Conservation (phyloP, 2,329 filamentous ascomycete genomes). For the Fusarium anguioides region DNA sequence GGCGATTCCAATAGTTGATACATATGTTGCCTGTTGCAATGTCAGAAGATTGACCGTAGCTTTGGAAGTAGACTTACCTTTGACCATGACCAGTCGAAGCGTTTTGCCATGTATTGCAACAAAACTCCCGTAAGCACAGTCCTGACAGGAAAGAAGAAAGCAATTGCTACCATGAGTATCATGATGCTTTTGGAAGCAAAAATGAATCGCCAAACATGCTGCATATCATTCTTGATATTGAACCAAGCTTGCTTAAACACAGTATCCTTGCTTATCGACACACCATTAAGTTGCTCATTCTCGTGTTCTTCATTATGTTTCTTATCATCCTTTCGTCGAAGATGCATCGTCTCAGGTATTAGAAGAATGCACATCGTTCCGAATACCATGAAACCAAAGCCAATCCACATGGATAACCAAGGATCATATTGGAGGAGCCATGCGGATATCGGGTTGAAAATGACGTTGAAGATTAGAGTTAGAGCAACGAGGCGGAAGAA, state of each 20-base stretch:
- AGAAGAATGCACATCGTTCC: constrained; percentile 47
- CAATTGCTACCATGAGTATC: constrained; percentile 52
- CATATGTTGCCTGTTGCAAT: constrained; percentile 52
- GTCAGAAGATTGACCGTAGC: background rate
- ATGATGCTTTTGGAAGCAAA: constrained; percentile 53
- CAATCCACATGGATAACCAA: constrained; percentile 55
- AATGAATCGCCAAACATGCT: constrained; percentile 55
- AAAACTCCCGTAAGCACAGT: constrained; percentile 51
- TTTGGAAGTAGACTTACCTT: constrained; percentile 42
- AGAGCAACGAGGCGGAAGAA: constrained; percentile 56
- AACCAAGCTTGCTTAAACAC: constrained; percentile 43
- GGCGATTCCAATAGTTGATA: constrained; percentile 54
- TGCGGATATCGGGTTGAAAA: constrained; percentile 55
- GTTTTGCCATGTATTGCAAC: constrained; percentile 64
- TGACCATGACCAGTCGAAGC: constrained; percentile 62
- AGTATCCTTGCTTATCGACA: constrained; percentile 15
- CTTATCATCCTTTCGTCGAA: constrained; percentile 48
- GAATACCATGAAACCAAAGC: constrained; percentile 47
- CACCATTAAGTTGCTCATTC: background rate
- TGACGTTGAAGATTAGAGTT: constrained; percentile 53
- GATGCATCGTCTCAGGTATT: constrained; percentile 57
- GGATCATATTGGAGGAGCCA: constrained; percentile 52
- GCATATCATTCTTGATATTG: constrained; percentile 46
- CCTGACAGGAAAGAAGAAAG: constrained; percentile 44
- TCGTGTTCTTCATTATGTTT: constrained; percentile 22